A percentile compares a stretch with the other conserved stretches of the same genome.
Conservation (phyloP, 371 early-diverging fungal genomes). For the Mucor saturninus region DNA sequence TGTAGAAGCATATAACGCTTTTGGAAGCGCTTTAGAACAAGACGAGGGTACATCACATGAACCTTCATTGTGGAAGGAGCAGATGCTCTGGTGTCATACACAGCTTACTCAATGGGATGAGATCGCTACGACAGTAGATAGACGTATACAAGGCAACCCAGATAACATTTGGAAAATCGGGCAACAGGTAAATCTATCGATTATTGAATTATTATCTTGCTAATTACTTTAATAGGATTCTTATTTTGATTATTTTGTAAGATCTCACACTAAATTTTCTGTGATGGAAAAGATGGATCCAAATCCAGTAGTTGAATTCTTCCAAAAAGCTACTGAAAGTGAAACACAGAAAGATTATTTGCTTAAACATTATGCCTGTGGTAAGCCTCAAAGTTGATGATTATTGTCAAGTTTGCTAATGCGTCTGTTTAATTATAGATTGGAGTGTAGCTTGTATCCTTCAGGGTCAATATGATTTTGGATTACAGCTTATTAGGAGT, state of each 20-base stretch:
- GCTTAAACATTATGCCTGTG: conserved; percentile 48
- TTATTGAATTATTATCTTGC: not conserved
- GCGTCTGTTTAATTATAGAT: conserved; percentile 35
- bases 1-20: conserved; percentile 55
- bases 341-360: conserved; percentile 42
- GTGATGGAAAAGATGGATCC: conserved; percentile 25
- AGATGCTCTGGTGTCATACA: conserved; percentile 64
- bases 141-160: conserved; percentile 47
- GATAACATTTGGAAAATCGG: not conserved
- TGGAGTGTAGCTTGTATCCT: conserved; percentile 50
- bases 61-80: conserved; percentile 51
- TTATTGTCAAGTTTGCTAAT: too few species aligned
- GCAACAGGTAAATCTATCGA: not conserved
- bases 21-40: conserved; percentile 33
- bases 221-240: conserved; percentile 34
- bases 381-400: conserved; percentile 32
- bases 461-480: conserved; percentile 53
- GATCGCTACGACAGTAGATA: conserved; percentile 48
- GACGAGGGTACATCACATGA: not conserved
- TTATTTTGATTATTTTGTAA: conserved; percentile 60
- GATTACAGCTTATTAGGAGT: conserved; percentile 53
- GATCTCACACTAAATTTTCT: conserved; percentile 8
- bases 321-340: conserved; percentile 52
- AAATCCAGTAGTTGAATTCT: conserved; percentile 59
- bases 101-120: conserved; percentile 70